Base-by-base conservation (phyloP, 345 rosid genomes). In the Aquilaria yunnanensis region DNA sequence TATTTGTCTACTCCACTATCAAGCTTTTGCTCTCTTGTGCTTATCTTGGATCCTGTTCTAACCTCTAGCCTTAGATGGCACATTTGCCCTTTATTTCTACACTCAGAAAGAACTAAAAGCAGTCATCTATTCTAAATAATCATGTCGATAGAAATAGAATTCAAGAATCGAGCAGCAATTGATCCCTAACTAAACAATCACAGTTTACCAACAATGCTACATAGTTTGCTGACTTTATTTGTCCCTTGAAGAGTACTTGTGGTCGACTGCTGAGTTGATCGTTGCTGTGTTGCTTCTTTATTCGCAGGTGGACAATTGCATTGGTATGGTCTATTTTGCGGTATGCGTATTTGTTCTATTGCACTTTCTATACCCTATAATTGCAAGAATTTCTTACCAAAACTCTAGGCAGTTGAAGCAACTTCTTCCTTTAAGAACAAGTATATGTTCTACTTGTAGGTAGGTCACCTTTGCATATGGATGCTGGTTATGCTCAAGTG, bases 261-360 rank as follows among this genome's bases (percentile, higher is more conserved):
- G 16, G 16, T 16, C 16, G 16, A 16, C 16, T 16, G 16, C 16
- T 16, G 16, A 16, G 16, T 64, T 14, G 4, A 30, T 12, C 14
- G 4, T 53, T 61, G 12, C 11, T 61, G 47, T 54, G 49, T 10
- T 51, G 34, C 47, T 54, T 56, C 16, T 58, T 53, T 16, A 64
- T 76, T 49, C 75, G 81, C 90, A 94, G 97, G 78, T 94, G 99
- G 97, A 86, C 96, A 54, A 86, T 90, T 75, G 55, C 80, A 13
- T 72, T 94, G 67, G 89, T 88, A 81, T 87, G 76, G 56, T 86
- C 66, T 94, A 90, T 76, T 94, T 94, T 72, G 87, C 76, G 84
- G 98, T 93, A 85, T n/a, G 90, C 79, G 33, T 54, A 23, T 29
- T 16, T 30, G 32, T 54, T 54, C 5, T 30, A 16, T 16, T 16